Percentiles rank a stretch among this genome's conserved stretches.
Conservation (phyloP, 1,284 basidiomycete species). For the Fomitopsis pinicola region DNA sequence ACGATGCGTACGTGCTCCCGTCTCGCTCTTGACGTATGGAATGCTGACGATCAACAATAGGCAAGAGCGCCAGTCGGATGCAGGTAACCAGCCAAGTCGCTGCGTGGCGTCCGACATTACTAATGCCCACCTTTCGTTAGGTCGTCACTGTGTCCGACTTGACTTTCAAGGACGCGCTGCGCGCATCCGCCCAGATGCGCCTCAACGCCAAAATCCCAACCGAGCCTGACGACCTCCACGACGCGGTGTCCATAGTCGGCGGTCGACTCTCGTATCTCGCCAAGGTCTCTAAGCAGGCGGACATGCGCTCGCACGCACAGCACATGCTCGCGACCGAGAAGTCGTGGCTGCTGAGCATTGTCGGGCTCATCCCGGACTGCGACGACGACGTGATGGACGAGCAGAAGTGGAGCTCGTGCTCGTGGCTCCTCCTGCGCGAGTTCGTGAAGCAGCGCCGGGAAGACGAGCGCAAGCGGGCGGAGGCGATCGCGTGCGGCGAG, state of each 20-base stretch:
- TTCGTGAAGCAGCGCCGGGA: constrained; percentile 59
- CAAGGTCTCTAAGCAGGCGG: constrained; percentile 51
- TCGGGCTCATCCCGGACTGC: constrained; percentile 68
- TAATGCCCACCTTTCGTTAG: constrained; percentile 26
- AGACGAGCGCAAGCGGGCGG: constrained; percentile 40
- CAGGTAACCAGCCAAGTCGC: constrained; percentile 39
- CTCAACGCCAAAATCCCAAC: constrained; percentile 27
- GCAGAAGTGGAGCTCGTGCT: constrained; percentile 81
- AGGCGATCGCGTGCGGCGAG: constrained; percentile 35
- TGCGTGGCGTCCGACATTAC: neutral
- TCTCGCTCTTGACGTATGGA: neutral
- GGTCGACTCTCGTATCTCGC: constrained; percentile 77
- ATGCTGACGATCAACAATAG: constrained; percentile 28
- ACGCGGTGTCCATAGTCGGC: constrained; percentile 62
- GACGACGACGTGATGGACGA: constrained; percentile 89
- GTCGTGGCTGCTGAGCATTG: constrained; percentile 71
- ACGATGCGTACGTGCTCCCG: constrained; percentile 47
- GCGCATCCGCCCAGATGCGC: constrained; percentile 63
- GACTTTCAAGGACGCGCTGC: constrained; percentile 52
- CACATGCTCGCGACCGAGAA: constrained; percentile 69
- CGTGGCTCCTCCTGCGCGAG: constrained; percentile 70
- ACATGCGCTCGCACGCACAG: constrained; percentile 62
- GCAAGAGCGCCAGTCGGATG: constrained; percentile 72
- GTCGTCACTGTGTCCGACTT: constrained; percentile 76
- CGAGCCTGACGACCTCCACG: constrained; percentile 35